phyloP scores from a whole-genome alignment of 1,284 basidiomycete genomes.

The Phellopilus nigrolimitatus region DNA sequence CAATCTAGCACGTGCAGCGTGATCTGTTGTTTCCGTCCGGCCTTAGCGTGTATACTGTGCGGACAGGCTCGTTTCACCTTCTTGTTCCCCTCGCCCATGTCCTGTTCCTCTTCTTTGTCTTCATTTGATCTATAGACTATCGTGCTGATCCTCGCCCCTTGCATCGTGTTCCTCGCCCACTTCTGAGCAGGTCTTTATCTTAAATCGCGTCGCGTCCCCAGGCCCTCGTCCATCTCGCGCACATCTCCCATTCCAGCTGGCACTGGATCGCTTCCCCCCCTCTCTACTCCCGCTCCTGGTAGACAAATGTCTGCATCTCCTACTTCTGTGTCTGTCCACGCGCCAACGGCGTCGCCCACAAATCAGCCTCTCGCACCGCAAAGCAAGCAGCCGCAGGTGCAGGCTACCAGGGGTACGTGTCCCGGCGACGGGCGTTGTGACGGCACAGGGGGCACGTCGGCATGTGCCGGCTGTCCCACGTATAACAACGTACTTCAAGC shows the following conservation, averaged over 20 bases:
- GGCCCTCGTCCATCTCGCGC: conserved; percentile 44
- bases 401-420: conserved; percentile 65
- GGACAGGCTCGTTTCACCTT: conserved; percentile 9
- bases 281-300: conserved; percentile 14
- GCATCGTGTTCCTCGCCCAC: conserved; percentile 23
- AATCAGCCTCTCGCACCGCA: conserved; percentile 28
- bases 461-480: conserved; percentile 91
- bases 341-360: conserved; percentile 24
- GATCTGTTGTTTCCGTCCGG: conserved; percentile 14
- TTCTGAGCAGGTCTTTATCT: conserved; percentile 56
- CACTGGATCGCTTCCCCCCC: conserved; percentile 31
- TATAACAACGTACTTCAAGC: conserved; percentile 76
- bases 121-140: conserved; percentile 21
- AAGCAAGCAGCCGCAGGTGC: conserved; percentile 29
- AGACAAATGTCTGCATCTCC: conserved; percentile 19
- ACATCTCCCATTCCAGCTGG: conserved; percentile 32
- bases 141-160: conserved; percentile 20
- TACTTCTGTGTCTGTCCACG: conserved; percentile 1
- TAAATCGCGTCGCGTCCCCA: conserved; percentile 60
- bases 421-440: conserved; percentile 95
- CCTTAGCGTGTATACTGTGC: conserved; percentile 11
- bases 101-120: conserved; percentile 22
- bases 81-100: conserved; percentile 6
- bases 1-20: conserved; percentile 26
- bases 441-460: conserved; percentile 86